Base-by-base conservation (phyloP, 169 alveolate species). In the Plasmodium billcollinsi region DNA sequence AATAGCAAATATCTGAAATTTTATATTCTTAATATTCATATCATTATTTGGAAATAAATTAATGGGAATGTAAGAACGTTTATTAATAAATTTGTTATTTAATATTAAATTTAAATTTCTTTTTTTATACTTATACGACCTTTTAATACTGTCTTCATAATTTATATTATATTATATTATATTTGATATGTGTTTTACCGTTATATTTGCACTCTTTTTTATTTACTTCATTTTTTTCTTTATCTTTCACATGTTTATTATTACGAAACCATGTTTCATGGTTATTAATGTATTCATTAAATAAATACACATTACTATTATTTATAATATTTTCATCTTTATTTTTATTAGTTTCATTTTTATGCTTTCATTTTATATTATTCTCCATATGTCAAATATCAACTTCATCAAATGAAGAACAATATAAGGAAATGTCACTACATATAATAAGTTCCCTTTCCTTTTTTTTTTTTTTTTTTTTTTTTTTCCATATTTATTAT, bases 81-180 rank as follows among this genome's bases (percentile, higher is more conserved):
- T 65, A 21, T 43, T 49, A n/a, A 78, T 45, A 52, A 78, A 78
- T 47, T 63, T 78, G 39, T 78, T 78, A 58, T 66, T 66, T 43
- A 50, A 24, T 21, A 78, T 78, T 45, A 78, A 26, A 39, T 50
- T 45, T 39, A 52, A 66, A 18, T 78, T 63, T 33, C 67, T 61
- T 71, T 50, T 78, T 50, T 78, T 78, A 67, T 78, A 78, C 33
- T 65, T 78, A 65, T 78, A 78, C 15, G 66, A 78, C 33, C 54
- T 63, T 78, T 65, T 78, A 8, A 78, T 49, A 26, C 65, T 78
- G 65, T 78, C 78, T 33, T 61, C 56, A 65, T 56, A 65, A 20
- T 24, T 24, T 33, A 33, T 33, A 33, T 33, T 33, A 33, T 33
- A 78, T 14, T 8, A 78, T 24, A 24, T 78, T 71, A 78, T 78